Percentiles rank a stretch among this genome's conserved stretches.
Evolutionary conservation across 805 yeast genomes (phyloP).

Genomic region (Ogataea pilisensis): DNA sequence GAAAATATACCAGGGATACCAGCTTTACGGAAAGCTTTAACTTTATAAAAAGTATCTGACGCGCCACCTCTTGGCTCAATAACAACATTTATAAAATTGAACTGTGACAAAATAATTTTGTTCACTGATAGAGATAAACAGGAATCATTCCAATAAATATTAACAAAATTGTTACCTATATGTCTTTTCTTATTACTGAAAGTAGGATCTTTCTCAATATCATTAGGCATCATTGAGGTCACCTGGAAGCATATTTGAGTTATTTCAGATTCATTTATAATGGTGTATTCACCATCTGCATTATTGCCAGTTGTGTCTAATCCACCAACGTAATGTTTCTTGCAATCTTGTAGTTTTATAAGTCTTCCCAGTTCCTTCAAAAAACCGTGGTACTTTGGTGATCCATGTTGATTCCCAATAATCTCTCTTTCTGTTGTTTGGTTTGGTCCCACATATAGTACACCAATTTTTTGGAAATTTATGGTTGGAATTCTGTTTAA

Average conservation of each 20-base stretch:
- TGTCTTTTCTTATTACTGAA: constrained; percentile 69
- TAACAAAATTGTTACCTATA: constrained; percentile 82
- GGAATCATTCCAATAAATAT: constrained; percentile 77
- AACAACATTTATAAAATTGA: constrained; percentile 78
- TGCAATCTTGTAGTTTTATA: constrained; percentile 52
- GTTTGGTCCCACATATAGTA: constrained; percentile 66
- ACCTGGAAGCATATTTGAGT: constrained; percentile 74
- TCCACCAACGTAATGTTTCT: constrained; percentile 67
- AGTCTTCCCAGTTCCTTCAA: constrained; percentile 55
- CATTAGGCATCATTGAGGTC: constrained; percentile 75
- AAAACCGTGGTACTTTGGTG: constrained; percentile 57
- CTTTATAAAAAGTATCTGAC: constrained; percentile 42
- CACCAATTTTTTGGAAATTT: constrained; percentile 74
- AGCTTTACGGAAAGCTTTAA: constrained; percentile 56
- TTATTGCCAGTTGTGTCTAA: constrained; percentile 67
- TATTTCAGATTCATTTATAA: constrained; percentile 67
- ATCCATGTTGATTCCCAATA: constrained; percentile 60
- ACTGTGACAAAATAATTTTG: constrained; percentile 61
- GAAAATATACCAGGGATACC: constrained; percentile 78
- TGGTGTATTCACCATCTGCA: constrained; percentile 70
- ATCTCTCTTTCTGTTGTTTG: constrained; percentile 65
- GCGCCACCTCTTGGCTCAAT: constrained; percentile 47
- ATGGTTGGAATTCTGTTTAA: constrained; percentile 76
- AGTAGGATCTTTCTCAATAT: constrained; percentile 35
- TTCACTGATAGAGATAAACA: constrained; percentile 65